Base-by-base conservation (phyloP, 768 basidiomycete genomes). In the Boletus reticulatus region DNA sequence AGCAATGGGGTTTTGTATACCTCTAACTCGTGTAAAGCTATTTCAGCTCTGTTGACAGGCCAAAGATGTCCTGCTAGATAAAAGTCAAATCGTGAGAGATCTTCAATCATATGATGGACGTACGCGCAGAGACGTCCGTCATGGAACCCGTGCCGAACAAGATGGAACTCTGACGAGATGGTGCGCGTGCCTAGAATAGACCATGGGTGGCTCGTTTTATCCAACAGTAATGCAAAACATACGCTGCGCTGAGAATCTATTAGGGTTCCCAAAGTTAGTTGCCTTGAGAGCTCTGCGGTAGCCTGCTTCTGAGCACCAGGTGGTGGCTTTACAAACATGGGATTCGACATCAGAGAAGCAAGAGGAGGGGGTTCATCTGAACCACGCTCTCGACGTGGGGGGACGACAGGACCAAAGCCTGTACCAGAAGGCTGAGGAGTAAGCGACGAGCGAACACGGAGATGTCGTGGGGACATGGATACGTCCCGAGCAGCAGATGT, bases 1-100 rank as follows among this genome's bases (percentile, higher is more conserved):
- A 90, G 62, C 43, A 92, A 78, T 7, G 89, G 89, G 1, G 87
- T 92, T 72, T 85, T 87, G 75, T 90, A 92, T 31, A 87, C 78
- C 59, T 91, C 88, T 43, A 89, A 73, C 61, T 88, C 85, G 42
- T 86, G 84, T 6, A 92, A 75, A 16, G 84, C 84, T 55, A 79
- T 78, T 71, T 89, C 85, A 19, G 87, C 84, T 17, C 83, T 76
- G 43, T 77, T 82, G 60, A 73, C 67, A 16, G 75, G 74, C 59
- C 66, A 70, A n/a, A 59, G 50, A 39, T 64, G 53, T 34, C 65
- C 67, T 57, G 72, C 62, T 64, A 19, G 27, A 50, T 17, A 43
- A 29, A 42, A 59, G 58, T 66, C 55, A 66, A 58, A 44, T 58
- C 50, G 43, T 34, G 48, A 48, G 53, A 41, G 55, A 47, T 48